Conservation (phyloP, 257 asterid species). For the Solanum corneliomulleri region DNA sequence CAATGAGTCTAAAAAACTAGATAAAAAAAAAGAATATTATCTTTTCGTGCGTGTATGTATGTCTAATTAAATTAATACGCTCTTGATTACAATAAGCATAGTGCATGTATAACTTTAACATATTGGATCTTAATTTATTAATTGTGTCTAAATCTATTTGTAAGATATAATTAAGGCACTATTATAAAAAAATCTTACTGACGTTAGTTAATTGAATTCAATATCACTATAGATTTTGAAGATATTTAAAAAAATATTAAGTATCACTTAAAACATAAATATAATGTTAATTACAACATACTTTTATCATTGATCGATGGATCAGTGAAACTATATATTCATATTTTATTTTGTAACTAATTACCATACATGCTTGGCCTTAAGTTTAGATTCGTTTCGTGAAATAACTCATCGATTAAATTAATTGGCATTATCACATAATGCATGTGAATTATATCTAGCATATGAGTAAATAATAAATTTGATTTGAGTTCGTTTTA, state of each 20-base stretch:
- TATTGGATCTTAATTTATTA: too few species aligned
- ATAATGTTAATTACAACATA: too few species aligned
- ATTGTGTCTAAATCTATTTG: too few species aligned
- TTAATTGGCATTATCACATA: background rate
- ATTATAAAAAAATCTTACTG: too few species aligned
- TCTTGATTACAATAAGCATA: background rate
- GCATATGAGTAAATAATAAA: background rate
- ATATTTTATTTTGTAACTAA: background rate
- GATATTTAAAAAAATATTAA: too few species aligned
- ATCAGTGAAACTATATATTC: background rate
- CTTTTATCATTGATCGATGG: background rate
- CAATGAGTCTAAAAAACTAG: background rate
- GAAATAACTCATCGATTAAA: background rate
- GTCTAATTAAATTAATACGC: too few species aligned
- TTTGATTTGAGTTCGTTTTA: background rate
- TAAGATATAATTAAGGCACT: too few species aligned
- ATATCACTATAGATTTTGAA: rapidly evolving
- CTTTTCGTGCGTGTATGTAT: background rate
- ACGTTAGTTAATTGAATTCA: rapidly evolving
- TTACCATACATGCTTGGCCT: background rate
- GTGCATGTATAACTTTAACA: background rate
- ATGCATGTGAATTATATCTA: background rate
- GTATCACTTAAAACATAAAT: rapidly evolving
- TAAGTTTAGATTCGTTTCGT: background rate
- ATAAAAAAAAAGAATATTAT: background rate